These are phyloP conservation scores for Fragilariopsis cylindrus DNA, from an alignment of 108 stramenopile genomes.

Conservation along the genomic window DNA sequence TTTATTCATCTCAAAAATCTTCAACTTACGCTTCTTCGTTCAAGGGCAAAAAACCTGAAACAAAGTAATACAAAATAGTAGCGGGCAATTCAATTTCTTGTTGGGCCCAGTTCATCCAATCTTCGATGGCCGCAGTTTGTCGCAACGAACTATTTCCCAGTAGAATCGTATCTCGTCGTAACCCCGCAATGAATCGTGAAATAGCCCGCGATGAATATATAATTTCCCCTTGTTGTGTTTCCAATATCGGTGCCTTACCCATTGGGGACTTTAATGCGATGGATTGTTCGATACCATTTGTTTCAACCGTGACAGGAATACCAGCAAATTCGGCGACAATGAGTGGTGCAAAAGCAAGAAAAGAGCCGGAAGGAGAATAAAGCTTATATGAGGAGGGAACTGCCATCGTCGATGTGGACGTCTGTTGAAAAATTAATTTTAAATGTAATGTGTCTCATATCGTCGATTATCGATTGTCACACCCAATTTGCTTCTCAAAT, in stretches of 20 bases:
- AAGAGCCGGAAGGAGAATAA: constrained; percentile 74
- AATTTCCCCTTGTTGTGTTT: constrained; percentile 58
- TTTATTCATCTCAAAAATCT: too few species aligned
- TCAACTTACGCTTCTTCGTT: constrained; percentile 32
- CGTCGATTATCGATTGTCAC: too few species aligned
- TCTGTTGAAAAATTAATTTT: too few species aligned
- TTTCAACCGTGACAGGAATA: constrained; percentile 59
- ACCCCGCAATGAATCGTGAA: constrained; percentile 80
- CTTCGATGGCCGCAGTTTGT: constrained; percentile 59
- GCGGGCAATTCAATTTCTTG: constrained; percentile 93
- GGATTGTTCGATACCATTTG: constrained; percentile 54
- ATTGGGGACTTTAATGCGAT: constrained; percentile 78
- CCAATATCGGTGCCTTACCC: constrained; percentile 87
- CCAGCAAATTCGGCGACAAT: constrained; percentile 92
- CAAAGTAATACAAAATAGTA: constrained; percentile 86
- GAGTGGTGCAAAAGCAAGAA: constrained; percentile 91
- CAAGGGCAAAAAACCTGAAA: constrained; percentile 85
- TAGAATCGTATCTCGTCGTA: constrained; percentile 79
- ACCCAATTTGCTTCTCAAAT: too few species aligned
- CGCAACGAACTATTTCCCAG: constrained; percentile 65
- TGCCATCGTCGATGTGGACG: constrained; percentile 1
- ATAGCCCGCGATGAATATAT: constrained; percentile 86
- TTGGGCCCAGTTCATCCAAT: constrained; percentile 87
- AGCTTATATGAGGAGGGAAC: constrained; percentile 41
- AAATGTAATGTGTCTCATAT: too few species aligned